Percentiles rank a stretch among this genome's conserved stretches.
Evolutionary conservation across 1,284 basidiomycete species (phyloP).

Genomic region (Ustanciosporium gigantosporum): DNA sequence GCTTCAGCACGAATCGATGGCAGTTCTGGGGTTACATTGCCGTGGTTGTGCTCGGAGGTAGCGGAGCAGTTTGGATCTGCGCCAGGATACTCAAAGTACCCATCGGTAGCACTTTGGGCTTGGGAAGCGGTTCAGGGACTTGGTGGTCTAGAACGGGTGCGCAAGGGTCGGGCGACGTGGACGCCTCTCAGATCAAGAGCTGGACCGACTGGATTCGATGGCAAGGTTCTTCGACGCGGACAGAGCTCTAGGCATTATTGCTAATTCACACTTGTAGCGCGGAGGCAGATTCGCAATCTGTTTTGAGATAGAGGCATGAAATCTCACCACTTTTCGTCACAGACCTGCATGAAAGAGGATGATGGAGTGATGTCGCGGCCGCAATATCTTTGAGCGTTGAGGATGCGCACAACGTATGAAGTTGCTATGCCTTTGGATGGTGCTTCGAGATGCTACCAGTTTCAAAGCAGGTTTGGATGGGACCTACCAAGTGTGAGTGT

Average conservation of each 20-base stretch:
- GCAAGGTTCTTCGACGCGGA: slow-evolving; percentile 7
- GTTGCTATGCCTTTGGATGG: too few species aligned
- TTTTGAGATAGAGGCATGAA: too few species aligned
- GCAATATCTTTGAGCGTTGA: too few species aligned
- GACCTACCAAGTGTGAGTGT: too few species aligned
- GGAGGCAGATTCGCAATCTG: too few species aligned
- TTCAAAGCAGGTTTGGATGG: too few species aligned
- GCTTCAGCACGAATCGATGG: slow-evolving; percentile 30
- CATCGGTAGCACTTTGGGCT: slow-evolving; percentile 29
- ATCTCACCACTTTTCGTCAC: too few species aligned
- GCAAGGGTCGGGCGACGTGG: slow-evolving; percentile 4
- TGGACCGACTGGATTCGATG: slow-evolving; percentile 40
- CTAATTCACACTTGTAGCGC: too few species aligned
- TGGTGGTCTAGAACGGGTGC: slow-evolving; percentile 18
- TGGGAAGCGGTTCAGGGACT: slow-evolving; percentile 6
- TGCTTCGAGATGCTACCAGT: too few species aligned
- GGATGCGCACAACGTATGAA: too few species aligned
- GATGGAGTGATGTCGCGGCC: too few species aligned
- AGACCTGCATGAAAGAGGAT: too few species aligned
- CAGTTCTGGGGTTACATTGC: slow-evolving; percentile 39
- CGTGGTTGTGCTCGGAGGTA: slow-evolving; percentile 28
- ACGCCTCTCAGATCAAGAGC: slow-evolving; percentile 21
- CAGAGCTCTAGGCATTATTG: background rate
- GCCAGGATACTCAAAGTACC: slow-evolving; percentile 29
- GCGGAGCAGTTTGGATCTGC: slow-evolving; percentile 35